Evolutionary conservation across 352 stramenopile species (phyloP).

Genomic region (Pythium vanterpoolii): DNA sequence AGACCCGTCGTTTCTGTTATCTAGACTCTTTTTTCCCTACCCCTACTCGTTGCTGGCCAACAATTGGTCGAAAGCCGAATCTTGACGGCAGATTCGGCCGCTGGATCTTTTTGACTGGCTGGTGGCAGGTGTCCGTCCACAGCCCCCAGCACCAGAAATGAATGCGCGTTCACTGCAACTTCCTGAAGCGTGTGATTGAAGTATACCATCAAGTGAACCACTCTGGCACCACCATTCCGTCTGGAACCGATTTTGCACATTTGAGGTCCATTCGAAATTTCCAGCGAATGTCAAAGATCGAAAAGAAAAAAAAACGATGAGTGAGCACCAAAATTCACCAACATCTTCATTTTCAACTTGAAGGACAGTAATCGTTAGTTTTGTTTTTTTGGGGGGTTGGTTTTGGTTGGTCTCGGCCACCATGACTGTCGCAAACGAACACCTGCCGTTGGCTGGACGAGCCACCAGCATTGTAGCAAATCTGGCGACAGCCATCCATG

Average conservation of each 20-base stretch:
- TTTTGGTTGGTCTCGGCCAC: background rate
- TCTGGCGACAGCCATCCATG: conserved; percentile 7
- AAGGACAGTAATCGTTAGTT: background rate
- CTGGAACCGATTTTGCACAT: background rate
- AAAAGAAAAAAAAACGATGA: background rate
- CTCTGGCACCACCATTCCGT: conserved; percentile 5
- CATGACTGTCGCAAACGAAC: background rate
- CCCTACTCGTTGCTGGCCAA: too few relatives aligned
- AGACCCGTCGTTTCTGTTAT: conserved; percentile 7
- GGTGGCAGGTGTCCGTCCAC: conserved; percentile 7
- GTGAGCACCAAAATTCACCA: conserved; percentile 6
- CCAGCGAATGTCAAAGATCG: conserved; percentile 1
- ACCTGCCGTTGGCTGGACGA: conserved; percentile 1
- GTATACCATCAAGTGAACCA: conserved; percentile 11
- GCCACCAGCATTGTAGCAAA: background rate
- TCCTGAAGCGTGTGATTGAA: conserved; percentile 10
- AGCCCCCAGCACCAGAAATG: conserved; percentile 18
- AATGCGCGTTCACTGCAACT: conserved; percentile 16
- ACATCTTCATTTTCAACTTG: conserved; percentile 8
- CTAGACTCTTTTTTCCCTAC: background rate
- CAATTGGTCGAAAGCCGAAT: conserved; percentile 21
- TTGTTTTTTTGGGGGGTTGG: background rate
- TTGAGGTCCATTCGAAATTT: conserved; percentile 11
- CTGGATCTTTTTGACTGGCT: conserved; percentile 15
- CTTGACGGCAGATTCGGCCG: conserved; percentile 13